phyloP scores from a whole-genome alignment of 192 early-diverging fungal species.

The Backusella macrospora region DNA sequence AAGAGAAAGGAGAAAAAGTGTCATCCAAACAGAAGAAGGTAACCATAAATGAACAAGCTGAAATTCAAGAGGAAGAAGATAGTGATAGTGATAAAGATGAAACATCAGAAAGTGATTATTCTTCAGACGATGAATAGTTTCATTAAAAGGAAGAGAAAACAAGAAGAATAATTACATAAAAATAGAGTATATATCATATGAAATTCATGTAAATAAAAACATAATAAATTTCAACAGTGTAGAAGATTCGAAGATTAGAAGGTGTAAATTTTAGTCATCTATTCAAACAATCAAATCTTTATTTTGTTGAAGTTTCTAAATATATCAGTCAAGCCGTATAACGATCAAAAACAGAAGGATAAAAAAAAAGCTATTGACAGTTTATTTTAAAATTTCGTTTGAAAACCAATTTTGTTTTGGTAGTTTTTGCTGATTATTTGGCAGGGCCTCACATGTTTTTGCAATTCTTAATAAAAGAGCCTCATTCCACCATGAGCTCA shows the following conservation, averaged over 20 bases:
- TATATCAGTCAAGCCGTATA: background rate
- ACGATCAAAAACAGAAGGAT: background rate
- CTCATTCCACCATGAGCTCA: constrained; percentile 73
- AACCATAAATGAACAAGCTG: constrained; percentile 4
- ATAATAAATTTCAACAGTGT: background rate
- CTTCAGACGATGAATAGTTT: background rate
- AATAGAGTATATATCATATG: background rate
- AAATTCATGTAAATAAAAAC: constrained; percentile 9
- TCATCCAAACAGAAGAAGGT: constrained; percentile 3
- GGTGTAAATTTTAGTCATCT: no score
- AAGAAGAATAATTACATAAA: background rate
- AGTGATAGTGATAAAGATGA: background rate
- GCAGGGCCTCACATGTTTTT: constrained; percentile 50
- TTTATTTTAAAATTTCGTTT: background rate
- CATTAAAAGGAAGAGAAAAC: background rate
- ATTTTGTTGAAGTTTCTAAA: no score
- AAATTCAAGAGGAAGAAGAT: background rate
- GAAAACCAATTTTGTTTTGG: constrained; percentile 33
- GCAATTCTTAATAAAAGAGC: constrained; percentile 61
- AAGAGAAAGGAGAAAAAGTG: background rate
- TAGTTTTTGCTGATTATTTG: constrained; percentile 39
- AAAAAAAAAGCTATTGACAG: background rate
- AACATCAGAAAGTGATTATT: constrained; percentile 9
- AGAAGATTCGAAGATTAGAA: no score
- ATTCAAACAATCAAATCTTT: no score